Conservation (phyloP, 2,329 filamentous ascomycete genomes). For the Fonsecaea multimorphosa region DNA sequence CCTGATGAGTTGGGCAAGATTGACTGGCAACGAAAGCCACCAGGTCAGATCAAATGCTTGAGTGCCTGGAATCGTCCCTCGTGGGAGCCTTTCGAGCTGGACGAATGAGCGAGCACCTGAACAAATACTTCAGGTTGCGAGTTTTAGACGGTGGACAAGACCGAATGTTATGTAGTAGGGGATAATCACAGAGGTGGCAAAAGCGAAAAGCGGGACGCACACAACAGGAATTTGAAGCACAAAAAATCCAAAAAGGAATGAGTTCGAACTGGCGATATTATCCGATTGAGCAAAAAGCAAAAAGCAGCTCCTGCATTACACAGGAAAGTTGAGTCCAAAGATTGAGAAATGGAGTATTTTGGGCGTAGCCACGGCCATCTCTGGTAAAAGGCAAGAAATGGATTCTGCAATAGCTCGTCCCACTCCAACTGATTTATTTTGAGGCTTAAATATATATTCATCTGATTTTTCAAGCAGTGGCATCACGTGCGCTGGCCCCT, state of each 20-base stretch:
- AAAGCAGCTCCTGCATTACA: constrained; percentile 17
- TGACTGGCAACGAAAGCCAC: constrained; percentile 38
- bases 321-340: constrained; percentile 56
- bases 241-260: background rate
- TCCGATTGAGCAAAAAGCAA: constrained; percentile 10
- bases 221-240: background rate
- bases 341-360: constrained; percentile 65
- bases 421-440: constrained; percentile 58
- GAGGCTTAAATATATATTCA: constrained; percentile 38
- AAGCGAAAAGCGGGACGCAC: background rate
- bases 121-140: background rate
- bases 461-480: background rate
- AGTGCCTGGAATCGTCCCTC: constrained; percentile 12
- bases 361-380: constrained; percentile 72
- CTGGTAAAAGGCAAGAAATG: constrained; percentile 82
- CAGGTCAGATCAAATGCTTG: constrained; percentile 39
- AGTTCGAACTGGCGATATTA: constrained; percentile 3
- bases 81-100: constrained; percentile 27
- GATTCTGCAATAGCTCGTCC: constrained; percentile 73
- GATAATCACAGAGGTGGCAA: background rate
- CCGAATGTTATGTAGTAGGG: background rate
- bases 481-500: constrained; percentile 21
- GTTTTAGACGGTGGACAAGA: background rate
- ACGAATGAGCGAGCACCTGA: background rate
- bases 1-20: constrained; percentile 30